Conservation (phyloP, 2,329 filamentous ascomycete genomes). For the Chaetomiaceae sp. region DNA sequence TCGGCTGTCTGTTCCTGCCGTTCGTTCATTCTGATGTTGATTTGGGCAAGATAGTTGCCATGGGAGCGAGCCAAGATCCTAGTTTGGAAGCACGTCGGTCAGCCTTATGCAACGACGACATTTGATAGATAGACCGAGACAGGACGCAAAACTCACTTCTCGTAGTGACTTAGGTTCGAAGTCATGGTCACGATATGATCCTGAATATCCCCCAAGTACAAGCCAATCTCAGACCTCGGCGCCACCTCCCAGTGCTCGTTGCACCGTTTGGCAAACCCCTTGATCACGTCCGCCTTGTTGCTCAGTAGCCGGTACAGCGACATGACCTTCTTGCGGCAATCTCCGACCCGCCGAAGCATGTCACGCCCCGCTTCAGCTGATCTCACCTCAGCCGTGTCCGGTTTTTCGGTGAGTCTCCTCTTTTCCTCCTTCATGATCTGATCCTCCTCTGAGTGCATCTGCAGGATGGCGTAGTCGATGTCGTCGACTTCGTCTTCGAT, state of each 20-base stretch:
- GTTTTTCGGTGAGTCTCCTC: conserved; percentile 40
- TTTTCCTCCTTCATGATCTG: conserved; percentile 37
- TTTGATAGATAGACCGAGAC: background rate
- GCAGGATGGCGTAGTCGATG: conserved; percentile 87
- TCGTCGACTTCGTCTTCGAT: conserved; percentile 97
- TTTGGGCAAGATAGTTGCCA: conserved; percentile 96
- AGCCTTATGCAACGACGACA: background rate
- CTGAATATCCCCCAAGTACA: conserved; percentile 97
- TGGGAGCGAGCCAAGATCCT: conserved; percentile 89
- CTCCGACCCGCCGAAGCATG: conserved; percentile 88
- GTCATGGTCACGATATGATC: conserved; percentile 99
- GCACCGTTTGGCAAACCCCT: conserved; percentile 96
- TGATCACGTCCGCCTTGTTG: conserved; percentile 98
- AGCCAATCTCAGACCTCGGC: conserved; percentile 89
- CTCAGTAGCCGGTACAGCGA: conserved; percentile 85
- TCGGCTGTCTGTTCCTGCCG: conserved; percentile 93
- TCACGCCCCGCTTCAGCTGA: conserved; percentile 57
- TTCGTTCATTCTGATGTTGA: conserved; percentile 99
- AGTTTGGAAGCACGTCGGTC: background rate
- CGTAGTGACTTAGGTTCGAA: conserved; percentile 89
- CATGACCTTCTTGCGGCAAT: conserved; percentile 97
- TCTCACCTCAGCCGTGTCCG: conserved; percentile 35
- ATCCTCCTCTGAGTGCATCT: conserved; percentile 63
- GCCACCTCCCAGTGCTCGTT: conserved; percentile 98
- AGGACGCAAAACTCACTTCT: conserved; percentile 62